Evolutionary conservation across 2,329 filamentous ascomycete genomes (phyloP).

Genomic region (Dactylellina cionopaga): DNA sequence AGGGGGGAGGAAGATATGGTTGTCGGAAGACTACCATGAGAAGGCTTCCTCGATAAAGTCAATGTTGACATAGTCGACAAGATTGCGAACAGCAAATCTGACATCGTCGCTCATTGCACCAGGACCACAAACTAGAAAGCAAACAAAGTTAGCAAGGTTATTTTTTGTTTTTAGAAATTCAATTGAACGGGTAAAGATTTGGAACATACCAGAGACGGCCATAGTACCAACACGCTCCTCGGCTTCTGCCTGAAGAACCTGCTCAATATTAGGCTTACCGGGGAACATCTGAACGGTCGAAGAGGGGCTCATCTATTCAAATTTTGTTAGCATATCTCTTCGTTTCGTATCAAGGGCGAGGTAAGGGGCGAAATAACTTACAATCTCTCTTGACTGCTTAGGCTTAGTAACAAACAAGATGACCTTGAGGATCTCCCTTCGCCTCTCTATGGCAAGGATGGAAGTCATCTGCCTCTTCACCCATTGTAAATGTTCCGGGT

Average conservation of each 20-base stretch:
- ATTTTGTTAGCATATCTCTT: slow-evolving; percentile 9
- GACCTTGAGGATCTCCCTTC: slow-evolving; percentile 78
- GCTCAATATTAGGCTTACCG: slow-evolving; percentile 77
- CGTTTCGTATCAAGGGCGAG: background rate
- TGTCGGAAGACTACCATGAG: slow-evolving; percentile 61
- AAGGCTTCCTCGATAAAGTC: slow-evolving; percentile 84
- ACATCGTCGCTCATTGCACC: slow-evolving; percentile 81
- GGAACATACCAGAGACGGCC: slow-evolving; percentile 75
- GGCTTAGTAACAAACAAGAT: slow-evolving; percentile 79
- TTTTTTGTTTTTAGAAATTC: background rate
- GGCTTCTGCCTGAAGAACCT: slow-evolving; percentile 77
- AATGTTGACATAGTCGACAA: slow-evolving; percentile 71
- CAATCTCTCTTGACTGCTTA: slow-evolving; percentile 53
- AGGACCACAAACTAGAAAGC: slow-evolving; percentile 73
- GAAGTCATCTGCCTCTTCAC: slow-evolving; percentile 85
- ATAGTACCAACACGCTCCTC: slow-evolving; percentile 78
- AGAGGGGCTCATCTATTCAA: slow-evolving; percentile 67
- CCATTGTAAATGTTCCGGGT: slow-evolving; percentile 83
- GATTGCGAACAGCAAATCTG: slow-evolving; percentile 72
- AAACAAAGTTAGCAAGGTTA: slow-evolving; percentile 5
- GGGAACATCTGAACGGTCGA: slow-evolving; percentile 86
- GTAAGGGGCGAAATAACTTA: slow-evolving; percentile 60
- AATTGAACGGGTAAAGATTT: slow-evolving; percentile 62
- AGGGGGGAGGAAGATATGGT: background rate
- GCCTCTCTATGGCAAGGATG: slow-evolving; percentile 78